These are phyloP conservation scores for Arachis hypogaea DNA, from an alignment of 306 rosid genomes.

Conservation along the genomic window DNA sequence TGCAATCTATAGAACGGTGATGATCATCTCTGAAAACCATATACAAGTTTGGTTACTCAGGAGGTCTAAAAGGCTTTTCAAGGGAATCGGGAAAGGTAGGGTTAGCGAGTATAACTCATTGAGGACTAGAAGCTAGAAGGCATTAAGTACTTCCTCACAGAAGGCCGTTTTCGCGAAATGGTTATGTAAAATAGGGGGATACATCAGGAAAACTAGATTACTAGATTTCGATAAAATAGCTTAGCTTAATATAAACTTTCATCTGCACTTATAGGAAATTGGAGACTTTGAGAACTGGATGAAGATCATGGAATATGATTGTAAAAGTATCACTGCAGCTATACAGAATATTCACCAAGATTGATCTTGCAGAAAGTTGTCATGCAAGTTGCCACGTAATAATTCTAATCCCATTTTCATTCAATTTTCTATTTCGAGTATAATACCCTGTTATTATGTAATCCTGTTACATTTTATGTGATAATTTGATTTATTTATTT, in stretches of 20 bases:
- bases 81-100: background rate
- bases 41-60: background rate
- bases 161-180: too few relatives aligned
- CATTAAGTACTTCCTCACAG: background rate
- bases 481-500: conserved; percentile 5
- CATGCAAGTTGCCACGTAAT: conserved; percentile 29
- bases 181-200: background rate
- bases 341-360: conserved; percentile 64
- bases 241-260: conserved; percentile 6
- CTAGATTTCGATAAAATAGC: background rate
- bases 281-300: conserved; percentile 79
- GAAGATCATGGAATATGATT: conserved; percentile 66
- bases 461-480: conserved; percentile 6
- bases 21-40: too few relatives aligned
- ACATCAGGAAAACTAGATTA: background rate
- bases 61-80: background rate
- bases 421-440: conserved; percentile 22
- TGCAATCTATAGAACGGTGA: too few relatives aligned
- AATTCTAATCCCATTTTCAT: conserved; percentile 24
- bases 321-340: conserved; percentile 66
- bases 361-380: conserved; percentile 42
- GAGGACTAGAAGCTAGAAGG: background rate
- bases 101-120: background rate
- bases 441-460: conserved; percentile 20
- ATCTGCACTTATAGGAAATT: conserved; percentile 52